Conservation (phyloP, 257 asterid species). For the Solanum bukasovii region DNA sequence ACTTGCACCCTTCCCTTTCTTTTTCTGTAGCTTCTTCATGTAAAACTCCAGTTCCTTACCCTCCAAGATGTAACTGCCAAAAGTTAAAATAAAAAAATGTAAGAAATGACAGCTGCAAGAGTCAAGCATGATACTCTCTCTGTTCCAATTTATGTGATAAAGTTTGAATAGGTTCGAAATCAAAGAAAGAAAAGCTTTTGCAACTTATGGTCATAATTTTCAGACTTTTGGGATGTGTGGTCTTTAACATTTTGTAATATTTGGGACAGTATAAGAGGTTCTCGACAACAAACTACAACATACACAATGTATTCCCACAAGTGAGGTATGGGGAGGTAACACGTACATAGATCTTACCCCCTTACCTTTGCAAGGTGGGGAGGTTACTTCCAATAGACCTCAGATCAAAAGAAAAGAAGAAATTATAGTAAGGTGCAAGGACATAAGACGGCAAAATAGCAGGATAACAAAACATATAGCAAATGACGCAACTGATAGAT, state of each 20-base stretch:
- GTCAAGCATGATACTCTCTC: neutral
- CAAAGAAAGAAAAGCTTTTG: neutral
- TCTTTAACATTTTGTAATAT: neutral
- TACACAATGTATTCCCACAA: neutral
- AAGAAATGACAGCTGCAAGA: neutral
- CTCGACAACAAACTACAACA: neutral
- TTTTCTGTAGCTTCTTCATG: constrained; percentile 22
- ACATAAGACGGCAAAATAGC: neutral
- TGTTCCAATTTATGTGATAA: neutral
- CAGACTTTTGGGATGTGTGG: neutral
- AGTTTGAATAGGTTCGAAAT: neutral
- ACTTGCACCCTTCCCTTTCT: constrained; percentile 29
- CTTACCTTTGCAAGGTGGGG: neutral
- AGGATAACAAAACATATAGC: neutral
- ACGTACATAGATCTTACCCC: neutral
- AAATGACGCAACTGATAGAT: neutral
- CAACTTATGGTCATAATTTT: neutral
- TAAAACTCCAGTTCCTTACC: constrained; percentile 27
- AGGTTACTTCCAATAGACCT: neutral
- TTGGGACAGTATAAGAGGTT: neutral
- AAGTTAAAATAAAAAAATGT: neutral
- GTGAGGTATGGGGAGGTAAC: neutral
- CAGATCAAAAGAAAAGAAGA: neutral
- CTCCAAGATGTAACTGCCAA: constrained; percentile 26
- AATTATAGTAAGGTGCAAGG: neutral